Conservation (phyloP, 2,329 filamentous ascomycete genomes). For the Neofusicoccum laricinum region DNA sequence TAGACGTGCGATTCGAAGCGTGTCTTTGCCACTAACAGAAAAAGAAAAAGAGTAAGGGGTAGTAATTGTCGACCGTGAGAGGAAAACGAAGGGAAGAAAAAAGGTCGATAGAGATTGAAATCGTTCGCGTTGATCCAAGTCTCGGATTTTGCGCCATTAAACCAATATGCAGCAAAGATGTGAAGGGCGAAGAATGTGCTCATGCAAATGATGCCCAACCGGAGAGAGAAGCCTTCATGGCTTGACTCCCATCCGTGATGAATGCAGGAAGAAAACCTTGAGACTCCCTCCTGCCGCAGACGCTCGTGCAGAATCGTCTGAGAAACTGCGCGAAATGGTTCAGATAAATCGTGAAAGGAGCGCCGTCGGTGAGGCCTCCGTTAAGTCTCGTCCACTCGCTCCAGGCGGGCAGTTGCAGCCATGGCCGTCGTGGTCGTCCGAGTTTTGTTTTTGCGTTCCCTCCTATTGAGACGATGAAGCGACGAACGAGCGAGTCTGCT, state of each 20-base stretch:
- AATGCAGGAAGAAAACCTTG: background rate
- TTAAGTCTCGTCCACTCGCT: constrained; percentile 12
- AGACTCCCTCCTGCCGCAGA: background rate
- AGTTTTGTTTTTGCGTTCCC: background rate
- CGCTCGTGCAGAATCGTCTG: background rate
- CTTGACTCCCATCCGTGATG: background rate
- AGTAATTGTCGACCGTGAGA: background rate
- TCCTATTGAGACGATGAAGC: background rate
- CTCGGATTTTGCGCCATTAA: constrained; percentile 7
- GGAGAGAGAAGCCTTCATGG: background rate
- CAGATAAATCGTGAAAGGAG: constrained; percentile 9
- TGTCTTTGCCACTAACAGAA: background rate
- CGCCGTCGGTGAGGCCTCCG: background rate
- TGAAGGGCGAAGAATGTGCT: background rate
- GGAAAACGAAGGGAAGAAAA: background rate
- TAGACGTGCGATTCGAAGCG: background rate
- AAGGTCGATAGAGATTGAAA: background rate
- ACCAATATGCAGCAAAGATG: constrained; percentile 13
- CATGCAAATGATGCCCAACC: background rate
- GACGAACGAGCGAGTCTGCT: background rate
- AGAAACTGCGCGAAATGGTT: constrained; percentile 5
- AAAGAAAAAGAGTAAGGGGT: background rate
- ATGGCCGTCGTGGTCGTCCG: constrained; percentile 13
- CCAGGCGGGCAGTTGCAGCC: constrained; percentile 11
- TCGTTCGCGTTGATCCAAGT: background rate